Evolutionary conservation across 345 rosid genomes (phyloP).

Genomic region (Aurinia saxatilis): DNA sequence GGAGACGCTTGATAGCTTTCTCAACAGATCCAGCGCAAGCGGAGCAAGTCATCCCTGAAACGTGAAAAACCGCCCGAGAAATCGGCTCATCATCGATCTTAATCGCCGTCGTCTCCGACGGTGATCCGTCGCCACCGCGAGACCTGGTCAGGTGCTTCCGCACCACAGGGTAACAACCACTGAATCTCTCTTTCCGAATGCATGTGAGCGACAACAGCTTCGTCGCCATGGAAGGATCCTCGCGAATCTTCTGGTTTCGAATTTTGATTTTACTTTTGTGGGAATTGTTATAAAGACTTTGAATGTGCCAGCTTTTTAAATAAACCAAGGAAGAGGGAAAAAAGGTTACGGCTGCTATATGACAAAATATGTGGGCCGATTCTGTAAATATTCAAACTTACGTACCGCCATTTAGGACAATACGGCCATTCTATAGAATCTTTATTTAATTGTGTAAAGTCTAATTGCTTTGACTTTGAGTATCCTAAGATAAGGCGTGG

Average conservation of each 20-base stretch:
- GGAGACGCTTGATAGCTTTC: constrained; percentile 82
- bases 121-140: constrained; percentile 20
- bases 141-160: constrained; percentile 58
- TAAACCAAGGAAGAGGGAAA: constrained; percentile 8
- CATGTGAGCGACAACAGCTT: constrained; percentile 62
- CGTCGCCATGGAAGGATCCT: constrained; percentile 44
- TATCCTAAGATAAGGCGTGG: too few species aligned
- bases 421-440: too few species aligned
- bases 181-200: constrained; percentile 46
- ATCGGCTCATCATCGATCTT: constrained; percentile 20
- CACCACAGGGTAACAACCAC: constrained; percentile 51
- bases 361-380: constrained; percentile 4
- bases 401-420: too few species aligned
- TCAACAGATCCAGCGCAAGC: constrained; percentile 96
- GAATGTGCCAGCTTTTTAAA: constrained; percentile 20
- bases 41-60: constrained; percentile 79
- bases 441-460: not conserved
- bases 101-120: constrained; percentile 27
- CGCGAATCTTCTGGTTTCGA: not conserved
- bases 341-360: not conserved
- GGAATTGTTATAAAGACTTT: constrained; percentile 10
- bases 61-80: constrained; percentile 53
- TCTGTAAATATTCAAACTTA: not conserved
- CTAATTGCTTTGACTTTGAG: too few species aligned
- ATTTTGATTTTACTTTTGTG: constrained; percentile 1